Percentiles rank a stretch among this genome's conserved stretches.
Conservation (phyloP, 2,329 filamentous ascomycete species). For the Epichloe coenophiala region DNA sequence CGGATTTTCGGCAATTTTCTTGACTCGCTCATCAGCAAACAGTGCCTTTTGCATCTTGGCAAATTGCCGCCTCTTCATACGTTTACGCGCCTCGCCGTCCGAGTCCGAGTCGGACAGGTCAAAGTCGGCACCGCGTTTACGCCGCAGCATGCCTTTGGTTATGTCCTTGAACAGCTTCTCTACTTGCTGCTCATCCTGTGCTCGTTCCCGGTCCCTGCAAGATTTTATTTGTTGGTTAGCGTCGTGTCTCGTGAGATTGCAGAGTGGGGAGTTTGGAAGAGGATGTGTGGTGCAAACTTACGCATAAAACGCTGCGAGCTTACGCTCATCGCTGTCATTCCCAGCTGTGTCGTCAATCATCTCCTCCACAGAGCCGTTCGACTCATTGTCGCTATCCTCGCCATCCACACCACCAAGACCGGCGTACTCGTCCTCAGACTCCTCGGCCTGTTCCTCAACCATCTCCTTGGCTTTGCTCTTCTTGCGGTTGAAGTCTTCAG, state of each 20-base stretch:
- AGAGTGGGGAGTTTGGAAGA: neutral
- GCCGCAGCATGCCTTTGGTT: slow-evolving; percentile 73
- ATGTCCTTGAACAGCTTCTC: slow-evolving; percentile 89
- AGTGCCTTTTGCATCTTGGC: slow-evolving; percentile 84
- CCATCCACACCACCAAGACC: slow-evolving; percentile 83
- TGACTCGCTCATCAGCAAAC: slow-evolving; percentile 76
- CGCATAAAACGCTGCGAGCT: slow-evolving; percentile 79
- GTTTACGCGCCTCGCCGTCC: slow-evolving; percentile 60
- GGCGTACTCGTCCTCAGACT: slow-evolving; percentile 97
- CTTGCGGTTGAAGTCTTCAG: slow-evolving; percentile 63
- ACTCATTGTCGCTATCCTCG: slow-evolving; percentile 67
- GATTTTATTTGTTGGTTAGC: slow-evolving; percentile 7
- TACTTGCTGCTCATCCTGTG: slow-evolving; percentile 72
- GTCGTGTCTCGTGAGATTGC: neutral
- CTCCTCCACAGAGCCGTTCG: slow-evolving; percentile 57
- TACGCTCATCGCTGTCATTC: slow-evolving; percentile 64
- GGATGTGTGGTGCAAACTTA: slow-evolving; percentile 37
- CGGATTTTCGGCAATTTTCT: slow-evolving; percentile 77
- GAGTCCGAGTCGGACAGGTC: slow-evolving; percentile 88
- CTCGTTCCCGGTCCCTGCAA: slow-evolving; percentile 61
- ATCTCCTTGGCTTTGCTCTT: slow-evolving; percentile 78
- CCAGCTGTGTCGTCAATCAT: slow-evolving; percentile 82
- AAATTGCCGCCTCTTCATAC: slow-evolving; percentile 77
- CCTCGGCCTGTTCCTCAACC: slow-evolving; percentile 86
- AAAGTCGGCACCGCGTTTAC: slow-evolving; percentile 69